Conservation (phyloP, 2,329 filamentous ascomycete genomes). For the Aspergillus sp. region DNA sequence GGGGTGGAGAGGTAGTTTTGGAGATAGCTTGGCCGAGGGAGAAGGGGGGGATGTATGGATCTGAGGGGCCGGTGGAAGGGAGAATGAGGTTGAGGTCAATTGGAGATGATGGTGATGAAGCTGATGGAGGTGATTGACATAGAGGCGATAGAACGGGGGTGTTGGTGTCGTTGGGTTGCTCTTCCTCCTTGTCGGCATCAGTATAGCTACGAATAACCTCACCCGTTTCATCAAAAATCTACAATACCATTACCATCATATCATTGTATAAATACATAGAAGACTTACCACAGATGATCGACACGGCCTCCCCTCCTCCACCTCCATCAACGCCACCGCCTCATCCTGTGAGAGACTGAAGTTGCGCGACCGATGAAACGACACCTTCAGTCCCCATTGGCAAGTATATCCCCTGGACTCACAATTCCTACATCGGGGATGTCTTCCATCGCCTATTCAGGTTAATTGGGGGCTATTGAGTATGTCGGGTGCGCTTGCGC, state of each 20-base stretch:
- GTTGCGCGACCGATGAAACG: constrained; percentile 6
- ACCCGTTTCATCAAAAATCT: constrained; percentile 3
- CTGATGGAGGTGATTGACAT: too few relatives aligned
- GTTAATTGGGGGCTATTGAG: background rate
- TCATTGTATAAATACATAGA: too few relatives aligned
- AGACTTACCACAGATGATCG: too few relatives aligned
- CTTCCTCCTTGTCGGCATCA: too few relatives aligned
- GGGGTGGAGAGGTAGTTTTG: background rate
- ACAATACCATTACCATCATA: constrained; percentile 2
- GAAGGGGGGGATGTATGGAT: background rate
- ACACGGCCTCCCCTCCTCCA: background rate
- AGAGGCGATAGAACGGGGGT: too few relatives aligned
- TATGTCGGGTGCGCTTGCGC: background rate
- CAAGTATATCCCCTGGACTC: constrained; percentile 4
- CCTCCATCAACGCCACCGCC: background rate
- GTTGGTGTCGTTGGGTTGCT: too few relatives aligned
- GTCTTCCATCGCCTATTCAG: constrained; percentile 4
- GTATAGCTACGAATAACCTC: background rate
- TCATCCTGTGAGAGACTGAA: constrained; percentile 3
- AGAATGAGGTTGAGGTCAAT: too few relatives aligned
- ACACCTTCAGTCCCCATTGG: constrained; percentile 8
- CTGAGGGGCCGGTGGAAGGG: too few relatives aligned
- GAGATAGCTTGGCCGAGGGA: background rate
- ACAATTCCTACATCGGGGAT: constrained; percentile 4
- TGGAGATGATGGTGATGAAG: too few relatives aligned